Percentiles rank a stretch among this genome's conserved stretches.
phyloP scores from a whole-genome alignment of 108 stramenopile genomes.

The Cyclotella cryptica region DNA sequence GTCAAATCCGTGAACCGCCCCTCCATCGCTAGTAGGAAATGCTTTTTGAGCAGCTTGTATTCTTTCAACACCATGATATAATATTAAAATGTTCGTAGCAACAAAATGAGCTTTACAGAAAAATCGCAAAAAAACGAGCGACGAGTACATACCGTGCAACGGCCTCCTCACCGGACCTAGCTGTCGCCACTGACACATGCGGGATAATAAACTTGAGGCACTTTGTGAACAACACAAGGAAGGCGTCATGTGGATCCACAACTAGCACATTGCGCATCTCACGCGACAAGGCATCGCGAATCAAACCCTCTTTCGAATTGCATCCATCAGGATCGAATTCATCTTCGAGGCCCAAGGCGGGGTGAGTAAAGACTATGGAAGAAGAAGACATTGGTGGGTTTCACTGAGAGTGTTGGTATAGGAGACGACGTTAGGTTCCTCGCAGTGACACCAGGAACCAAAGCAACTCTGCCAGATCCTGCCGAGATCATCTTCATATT shows the following conservation, averaged over 20 bases:
- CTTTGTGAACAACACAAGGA: conserved; percentile 59
- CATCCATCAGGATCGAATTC: conserved; percentile 42
- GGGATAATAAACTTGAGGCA: conserved; percentile 66
- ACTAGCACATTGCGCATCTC: conserved; percentile 69
- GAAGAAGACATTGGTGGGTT: conserved; percentile 8
- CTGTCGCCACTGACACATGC: conserved; percentile 55
- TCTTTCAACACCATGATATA: conserved; percentile 21
- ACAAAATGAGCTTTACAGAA: neutral
- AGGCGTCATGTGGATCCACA: conserved; percentile 66
- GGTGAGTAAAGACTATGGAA: conserved; percentile 24
- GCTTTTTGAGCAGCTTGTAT: conserved; percentile 42
- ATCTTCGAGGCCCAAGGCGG: conserved; percentile 45
- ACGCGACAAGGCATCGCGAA: conserved; percentile 40
- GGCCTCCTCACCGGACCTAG: conserved; percentile 65
- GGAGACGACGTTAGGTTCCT: conserved; percentile 30
- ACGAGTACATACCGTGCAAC: conserved; percentile 20
- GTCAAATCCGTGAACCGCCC: conserved; percentile 59
- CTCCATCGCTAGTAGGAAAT: conserved; percentile 47
- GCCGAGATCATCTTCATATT: conserved; percentile 52
- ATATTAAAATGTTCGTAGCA: neutral
- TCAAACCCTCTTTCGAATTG: conserved; percentile 10
- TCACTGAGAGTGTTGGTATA: conserved; percentile 45
- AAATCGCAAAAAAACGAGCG: neutral
- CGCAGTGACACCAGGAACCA: conserved; percentile 35
- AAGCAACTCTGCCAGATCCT: conserved; percentile 33